Conservation (phyloP, 139 green algal species). For the Marvania coccoides region DNA sequence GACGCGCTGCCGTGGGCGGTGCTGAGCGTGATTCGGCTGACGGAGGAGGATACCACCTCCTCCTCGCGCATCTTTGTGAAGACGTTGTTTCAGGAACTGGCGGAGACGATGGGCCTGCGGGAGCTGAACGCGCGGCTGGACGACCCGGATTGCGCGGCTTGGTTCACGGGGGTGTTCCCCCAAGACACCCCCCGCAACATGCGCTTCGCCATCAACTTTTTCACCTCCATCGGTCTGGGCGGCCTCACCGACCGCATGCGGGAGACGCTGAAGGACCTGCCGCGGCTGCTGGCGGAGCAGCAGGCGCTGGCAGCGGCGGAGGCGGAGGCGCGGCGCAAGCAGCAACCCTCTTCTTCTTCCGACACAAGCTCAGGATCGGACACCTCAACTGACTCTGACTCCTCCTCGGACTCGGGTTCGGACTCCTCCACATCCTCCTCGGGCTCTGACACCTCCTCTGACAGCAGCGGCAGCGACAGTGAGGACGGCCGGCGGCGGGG, state of each 20-base stretch:
- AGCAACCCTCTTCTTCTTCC: background rate
- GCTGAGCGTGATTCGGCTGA: constrained; percentile 78
- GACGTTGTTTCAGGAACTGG: constrained; percentile 96
- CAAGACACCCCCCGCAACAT: constrained; percentile 75
- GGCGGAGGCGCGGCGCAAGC: background rate
- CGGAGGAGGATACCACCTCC: constrained; percentile 96
- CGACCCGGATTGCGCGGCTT: constrained; percentile 47
- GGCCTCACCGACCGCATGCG: constrained; percentile 89
- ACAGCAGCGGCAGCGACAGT: constrained; percentile 21
- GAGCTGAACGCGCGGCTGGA: constrained; percentile 78
- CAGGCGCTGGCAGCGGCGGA: constrained; percentile 16
- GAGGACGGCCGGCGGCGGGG: no score
- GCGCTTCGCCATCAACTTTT: constrained; percentile 99
- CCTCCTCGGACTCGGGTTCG: background rate
- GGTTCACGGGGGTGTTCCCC: constrained; percentile 86
- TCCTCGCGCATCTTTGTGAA: constrained; percentile 99
- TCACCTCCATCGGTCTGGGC: constrained; percentile 97
- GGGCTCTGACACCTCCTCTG: background rate
- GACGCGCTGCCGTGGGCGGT: constrained; percentile 87
- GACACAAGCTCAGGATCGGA: constrained; percentile 3
- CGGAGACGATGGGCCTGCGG: constrained; percentile 82
- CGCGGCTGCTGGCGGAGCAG: constrained; percentile 26
- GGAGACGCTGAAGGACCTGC: constrained; percentile 60
- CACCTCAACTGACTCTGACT: constrained; percentile 18
- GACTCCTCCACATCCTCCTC: background rate